Percentiles rank a stretch among this genome's conserved stretches.
phyloP scores from a whole-genome alignment of 495 filamentous ascomycete genomes.

The Cercophora samala region DNA sequence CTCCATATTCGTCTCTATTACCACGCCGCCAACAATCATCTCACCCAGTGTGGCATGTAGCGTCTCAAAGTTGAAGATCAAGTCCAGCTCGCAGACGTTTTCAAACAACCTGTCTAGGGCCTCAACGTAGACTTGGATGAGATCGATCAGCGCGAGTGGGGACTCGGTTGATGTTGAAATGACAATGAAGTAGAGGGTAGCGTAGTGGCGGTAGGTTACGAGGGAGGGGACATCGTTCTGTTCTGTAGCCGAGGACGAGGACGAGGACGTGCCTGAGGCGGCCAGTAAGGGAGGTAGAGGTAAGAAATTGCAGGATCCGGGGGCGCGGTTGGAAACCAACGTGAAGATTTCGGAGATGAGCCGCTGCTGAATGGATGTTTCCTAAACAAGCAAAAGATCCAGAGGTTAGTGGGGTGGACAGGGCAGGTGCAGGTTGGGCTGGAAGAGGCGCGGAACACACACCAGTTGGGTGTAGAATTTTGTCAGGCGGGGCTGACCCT shows the following conservation, averaged over 20 bases:
- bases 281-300: slow-evolving; percentile 57
- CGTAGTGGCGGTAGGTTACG: slow-evolving; percentile 96
- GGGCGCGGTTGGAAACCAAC: slow-evolving; percentile 84
- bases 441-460: slow-evolving; percentile 23
- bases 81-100: slow-evolving; percentile 95
- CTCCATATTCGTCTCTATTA: slow-evolving; percentile 87
- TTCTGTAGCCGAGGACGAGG: slow-evolving; percentile 59
- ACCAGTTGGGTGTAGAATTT: slow-evolving; percentile 99
- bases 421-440: neutral
- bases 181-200: slow-evolving; percentile 96
- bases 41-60: slow-evolving; percentile 86
- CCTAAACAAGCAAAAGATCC: slow-evolving; percentile 46
- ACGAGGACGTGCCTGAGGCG: slow-evolving; percentile 45
- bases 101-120: slow-evolving; percentile 92
- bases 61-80: slow-evolving; percentile 98
- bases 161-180: slow-evolving; percentile 97
- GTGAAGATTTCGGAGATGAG: slow-evolving; percentile 97
- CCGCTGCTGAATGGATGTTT: slow-evolving; percentile 90
- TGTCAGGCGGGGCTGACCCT: slow-evolving; percentile 90
- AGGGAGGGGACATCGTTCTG: slow-evolving; percentile 83
- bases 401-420: slow-evolving; percentile 8
- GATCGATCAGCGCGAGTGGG: slow-evolving; percentile 87
- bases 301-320: slow-evolving; percentile 94
- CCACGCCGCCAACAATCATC: slow-evolving; percentile 95
- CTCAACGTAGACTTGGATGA: slow-evolving; percentile 98